Evolutionary conservation across 306 rosid genomes (phyloP).

Genomic region (Rosa chinensis): DNA sequence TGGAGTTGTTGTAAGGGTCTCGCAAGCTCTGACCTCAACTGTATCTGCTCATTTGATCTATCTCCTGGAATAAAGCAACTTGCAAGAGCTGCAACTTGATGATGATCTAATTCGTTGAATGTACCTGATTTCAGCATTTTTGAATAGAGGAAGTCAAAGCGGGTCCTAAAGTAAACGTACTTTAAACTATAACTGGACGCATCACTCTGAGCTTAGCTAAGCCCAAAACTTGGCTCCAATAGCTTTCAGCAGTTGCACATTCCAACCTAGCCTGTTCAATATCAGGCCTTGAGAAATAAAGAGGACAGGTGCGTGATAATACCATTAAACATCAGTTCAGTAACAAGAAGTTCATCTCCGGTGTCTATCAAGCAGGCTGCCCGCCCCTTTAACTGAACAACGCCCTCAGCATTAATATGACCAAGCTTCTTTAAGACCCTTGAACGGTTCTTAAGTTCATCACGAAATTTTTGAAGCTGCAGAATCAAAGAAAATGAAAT

Average conservation of each 20-base stretch:
- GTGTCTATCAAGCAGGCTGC: slow-evolving; percentile 99
- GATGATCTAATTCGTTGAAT: slow-evolving; percentile 91
- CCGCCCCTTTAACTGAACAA: slow-evolving; percentile 95
- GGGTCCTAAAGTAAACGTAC: not conserved
- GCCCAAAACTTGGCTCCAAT: not conserved
- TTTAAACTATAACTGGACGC: not conserved
- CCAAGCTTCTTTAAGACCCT: slow-evolving; percentile 96
- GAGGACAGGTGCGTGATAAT: slow-evolving; percentile 20
- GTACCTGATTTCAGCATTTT: slow-evolving; percentile 57
- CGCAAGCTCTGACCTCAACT: slow-evolving; percentile 85
- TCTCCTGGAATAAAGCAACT: slow-evolving; percentile 98
- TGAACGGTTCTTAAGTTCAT: slow-evolving; percentile 87
- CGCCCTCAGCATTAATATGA: slow-evolving; percentile 87
- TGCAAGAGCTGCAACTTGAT: slow-evolving; percentile 95
- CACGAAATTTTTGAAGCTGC: slow-evolving; percentile 94
- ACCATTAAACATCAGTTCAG: slow-evolving; percentile 99
- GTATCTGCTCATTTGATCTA: slow-evolving; percentile 87
- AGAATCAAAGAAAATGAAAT: slow-evolving; percentile 6
- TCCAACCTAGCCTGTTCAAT: not conserved
- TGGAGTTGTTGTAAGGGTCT: slow-evolving; percentile 96
- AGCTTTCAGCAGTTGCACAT: slow-evolving; percentile 5
- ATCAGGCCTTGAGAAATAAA: slow-evolving; percentile 8
- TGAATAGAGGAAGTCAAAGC: not conserved
- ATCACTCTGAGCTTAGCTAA: not conserved
- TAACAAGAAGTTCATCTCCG: slow-evolving; percentile 95